A percentile compares a stretch with the other conserved stretches of the same genome.
Conservation (phyloP, 768 basidiomycete species). For the Mycena latifolia region DNA sequence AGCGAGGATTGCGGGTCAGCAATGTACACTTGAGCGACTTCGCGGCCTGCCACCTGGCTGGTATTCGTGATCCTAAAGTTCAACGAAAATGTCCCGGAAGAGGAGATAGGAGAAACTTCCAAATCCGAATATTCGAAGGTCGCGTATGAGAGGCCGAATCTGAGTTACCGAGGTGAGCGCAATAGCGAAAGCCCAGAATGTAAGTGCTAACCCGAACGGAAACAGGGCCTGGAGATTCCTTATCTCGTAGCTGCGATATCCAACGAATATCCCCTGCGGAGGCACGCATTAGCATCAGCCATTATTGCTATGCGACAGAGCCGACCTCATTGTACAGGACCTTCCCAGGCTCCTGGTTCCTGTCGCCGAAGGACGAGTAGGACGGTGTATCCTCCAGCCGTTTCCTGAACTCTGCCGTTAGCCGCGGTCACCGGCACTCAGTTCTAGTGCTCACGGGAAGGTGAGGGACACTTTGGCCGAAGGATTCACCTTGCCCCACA, state of each 20-base stretch:
- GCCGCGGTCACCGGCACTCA: background rate
- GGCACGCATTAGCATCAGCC: background rate
- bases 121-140: constrained; percentile 65
- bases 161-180: background rate
- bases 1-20: constrained; percentile 55
- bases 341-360: constrained; percentile 58
- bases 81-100: constrained; percentile 51
- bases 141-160: constrained; percentile 68
- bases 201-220: constrained; percentile 58
- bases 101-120: constrained; percentile 46
- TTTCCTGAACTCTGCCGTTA: constrained; percentile 43
- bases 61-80: constrained; percentile 61
- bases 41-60: constrained; percentile 57
- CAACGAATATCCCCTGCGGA: constrained; percentile 60
- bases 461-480: constrained; percentile 68
- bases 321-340: constrained; percentile 60
- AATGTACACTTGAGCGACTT: constrained; percentile 63
- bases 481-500: constrained; percentile 73
- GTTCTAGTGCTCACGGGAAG: constrained; percentile 55
- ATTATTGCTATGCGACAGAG: background rate
- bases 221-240: constrained; percentile 59
- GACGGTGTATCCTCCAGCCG: constrained; percentile 67
- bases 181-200: background rate
- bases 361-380: constrained; percentile 57
- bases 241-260: constrained; percentile 65